Conservation (phyloP, 371 early-diverging fungal species). For the Syncephalastrum monosporum region DNA sequence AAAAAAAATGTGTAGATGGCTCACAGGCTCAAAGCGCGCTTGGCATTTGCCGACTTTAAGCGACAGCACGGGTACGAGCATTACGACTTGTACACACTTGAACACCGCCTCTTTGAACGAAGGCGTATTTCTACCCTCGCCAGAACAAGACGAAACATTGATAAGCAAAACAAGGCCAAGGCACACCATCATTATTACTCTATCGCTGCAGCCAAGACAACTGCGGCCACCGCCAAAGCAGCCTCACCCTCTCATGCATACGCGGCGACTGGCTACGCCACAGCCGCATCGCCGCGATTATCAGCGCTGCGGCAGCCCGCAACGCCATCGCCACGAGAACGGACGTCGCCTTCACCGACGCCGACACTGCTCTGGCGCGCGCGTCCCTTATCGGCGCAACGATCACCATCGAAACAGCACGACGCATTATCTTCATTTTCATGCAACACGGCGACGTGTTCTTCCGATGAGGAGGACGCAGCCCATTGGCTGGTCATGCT, state of each 20-base stretch:
- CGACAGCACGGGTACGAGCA: conserved; percentile 30
- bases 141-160: background rate
- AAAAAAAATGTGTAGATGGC: conserved; percentile 14
- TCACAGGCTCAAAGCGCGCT: conserved; percentile 23
- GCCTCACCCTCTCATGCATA: background rate
- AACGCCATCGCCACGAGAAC: too few species aligned
- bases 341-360: too few species aligned
- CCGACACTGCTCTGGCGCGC: too few species aligned
- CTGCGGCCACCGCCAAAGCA: conserved; percentile 17
- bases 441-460: conserved; percentile 8
- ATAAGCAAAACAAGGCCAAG: conserved; percentile 8
- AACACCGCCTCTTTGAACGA: conserved; percentile 16
- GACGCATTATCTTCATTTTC: conserved; percentile 4
- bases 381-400: too few species aligned
- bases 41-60: conserved; percentile 30
- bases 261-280: background rate
- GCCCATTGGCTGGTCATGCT: conserved; percentile 45
- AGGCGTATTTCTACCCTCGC: background rate
- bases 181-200: conserved; percentile 36
- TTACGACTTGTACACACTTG: conserved; percentile 27
- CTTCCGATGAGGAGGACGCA: conserved; percentile 41
- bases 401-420: too few species aligned
- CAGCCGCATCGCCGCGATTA: background rate
- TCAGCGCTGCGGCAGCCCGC: too few species aligned
- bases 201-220: conserved; percentile 3